Evolutionary conservation across 768 basidiomycete species (phyloP), one percentile per base, ranked within the genome.

Genomic region (Gelatoporia subvermispora): DNA sequence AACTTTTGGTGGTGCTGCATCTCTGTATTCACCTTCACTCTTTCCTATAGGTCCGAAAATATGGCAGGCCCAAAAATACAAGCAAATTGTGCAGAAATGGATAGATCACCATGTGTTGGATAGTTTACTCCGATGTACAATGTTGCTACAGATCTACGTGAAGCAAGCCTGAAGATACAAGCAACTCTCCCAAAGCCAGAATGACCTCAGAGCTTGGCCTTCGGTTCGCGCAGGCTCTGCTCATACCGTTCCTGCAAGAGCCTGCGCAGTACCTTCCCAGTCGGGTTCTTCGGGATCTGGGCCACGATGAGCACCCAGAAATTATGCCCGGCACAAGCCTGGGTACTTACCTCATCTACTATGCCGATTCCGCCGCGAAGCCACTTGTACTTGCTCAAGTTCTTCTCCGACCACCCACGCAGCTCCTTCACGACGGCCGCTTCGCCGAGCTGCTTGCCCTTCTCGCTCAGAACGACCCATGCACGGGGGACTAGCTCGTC

Each of bases 401-500:
- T 74, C 62, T 76, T 69, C 51, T 75, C 69, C 36, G 78, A 69
- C 87, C 86, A 91, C 8, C 51, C 64, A 18, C 85, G 75, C 3
- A 91, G 66, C 43, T 68, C 72, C 42, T 68, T 63, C 2, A 75
- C 59, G 9, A 73, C 75, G 35, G 61, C 58, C 5, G 54, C 48
- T 28, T 55, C 58, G 28, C 28, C 28, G 20, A 42, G 20, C 41
- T 7, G 8, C 21, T 21, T 25, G 8, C 88, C 88, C 1, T 62
- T 58, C 0, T 66, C 51, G 48, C 79, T 84, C 8, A 90, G 65
- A 0, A 89, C 84, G 38, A 91, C 58, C 88, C 88, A 91, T 2
- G 89, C 88, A 1, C 82, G 77, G 0, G 88, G 88, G 1, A 85
- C 73, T 55, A 80, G 81, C 66, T 89, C 88, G 59, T 88, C 85